A percentile compares a stretch with the other conserved stretches of the same genome.
Evolutionary conservation across 1,139 yeast genomes (phyloP).

Genomic region (Yamadazyma buinensis): DNA sequence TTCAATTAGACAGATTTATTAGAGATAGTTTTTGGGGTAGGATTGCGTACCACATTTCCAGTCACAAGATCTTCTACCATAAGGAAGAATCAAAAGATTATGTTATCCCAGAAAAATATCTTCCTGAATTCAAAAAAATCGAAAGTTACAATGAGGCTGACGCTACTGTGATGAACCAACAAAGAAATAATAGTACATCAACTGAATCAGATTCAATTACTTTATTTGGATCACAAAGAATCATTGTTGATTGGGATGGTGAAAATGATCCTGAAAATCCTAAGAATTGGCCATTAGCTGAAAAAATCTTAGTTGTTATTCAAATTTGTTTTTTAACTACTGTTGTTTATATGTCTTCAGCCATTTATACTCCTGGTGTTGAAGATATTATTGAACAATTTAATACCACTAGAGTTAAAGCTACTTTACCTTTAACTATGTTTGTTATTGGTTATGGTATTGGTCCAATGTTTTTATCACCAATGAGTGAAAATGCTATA

Average conservation of each 20-base stretch:
- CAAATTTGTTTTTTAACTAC: conserved; percentile 19
- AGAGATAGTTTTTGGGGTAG: too few relatives aligned
- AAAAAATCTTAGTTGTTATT: conserved; percentile 17
- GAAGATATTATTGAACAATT: conserved; percentile 29
- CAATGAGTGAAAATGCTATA: conserved; percentile 44
- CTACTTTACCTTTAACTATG: conserved; percentile 37
- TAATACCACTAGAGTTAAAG: conserved; percentile 37
- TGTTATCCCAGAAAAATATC: too few relatives aligned
- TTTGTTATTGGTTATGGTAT: conserved; percentile 53
- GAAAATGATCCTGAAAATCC: conserved; percentile 30
- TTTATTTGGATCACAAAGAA: background rate
- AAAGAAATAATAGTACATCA: background rate
- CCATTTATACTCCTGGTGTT: conserved; percentile 32
- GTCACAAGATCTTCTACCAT: too few relatives aligned
- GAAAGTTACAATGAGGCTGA: too few relatives aligned
- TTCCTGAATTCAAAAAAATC: too few relatives aligned
- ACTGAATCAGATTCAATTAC: background rate
- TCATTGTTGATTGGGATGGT: conserved; percentile 6
- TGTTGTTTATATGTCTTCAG: conserved; percentile 25
- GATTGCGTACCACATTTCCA: too few relatives aligned
- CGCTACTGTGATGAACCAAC: too few relatives aligned
- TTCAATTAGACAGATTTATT: too few relatives aligned
- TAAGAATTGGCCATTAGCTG: conserved; percentile 21
- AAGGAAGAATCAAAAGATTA: too few relatives aligned
- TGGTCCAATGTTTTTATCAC: conserved; percentile 54